Evolutionary conservation across 179 eudicot genomes (phyloP).

Genomic region (Corrigiola litoralis): DNA sequence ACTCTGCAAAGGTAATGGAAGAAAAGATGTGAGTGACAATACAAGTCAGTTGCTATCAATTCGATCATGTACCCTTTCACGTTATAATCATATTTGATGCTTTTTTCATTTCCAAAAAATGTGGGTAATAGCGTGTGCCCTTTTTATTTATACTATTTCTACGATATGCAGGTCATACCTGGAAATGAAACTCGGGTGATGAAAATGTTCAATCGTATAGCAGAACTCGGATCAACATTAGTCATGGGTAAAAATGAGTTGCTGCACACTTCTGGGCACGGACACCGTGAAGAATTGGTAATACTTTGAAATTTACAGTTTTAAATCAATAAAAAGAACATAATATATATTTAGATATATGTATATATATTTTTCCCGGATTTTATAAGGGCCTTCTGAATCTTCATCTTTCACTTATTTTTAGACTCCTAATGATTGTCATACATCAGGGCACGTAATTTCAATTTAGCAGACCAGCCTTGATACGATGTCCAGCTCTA

Average conservation of each 20-base stretch:
- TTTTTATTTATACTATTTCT: constrained; percentile 2
- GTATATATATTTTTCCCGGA: too few relatives aligned
- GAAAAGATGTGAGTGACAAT: neutral
- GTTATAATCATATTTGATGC: neutral
- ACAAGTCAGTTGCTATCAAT: neutral
- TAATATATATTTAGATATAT: too few relatives aligned
- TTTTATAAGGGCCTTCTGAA: neutral
- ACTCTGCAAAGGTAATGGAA: constrained; percentile 81
- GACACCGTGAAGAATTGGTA: constrained; percentile 85
- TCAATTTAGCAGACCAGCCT: neutral
- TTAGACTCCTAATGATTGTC: too few relatives aligned
- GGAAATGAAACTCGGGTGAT: constrained; percentile 88
- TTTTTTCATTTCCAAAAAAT: neutral
- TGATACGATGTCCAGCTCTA: neutral
- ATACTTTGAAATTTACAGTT: constrained; percentile 1
- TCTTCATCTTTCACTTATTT: neutral
- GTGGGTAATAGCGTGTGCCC: neutral
- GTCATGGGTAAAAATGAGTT: constrained; percentile 83
- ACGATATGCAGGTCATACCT: constrained; percentile 71
- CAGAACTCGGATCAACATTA: constrained; percentile 88
- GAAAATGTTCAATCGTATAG: constrained; percentile 93
- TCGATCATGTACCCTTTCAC: neutral
- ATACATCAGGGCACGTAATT: neutral
- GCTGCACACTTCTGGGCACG: constrained; percentile 97
- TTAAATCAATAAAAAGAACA: neutral